Base-by-base conservation (phyloP, 2,329 filamentous ascomycete species). In the Nigrospora oryzae region DNA sequence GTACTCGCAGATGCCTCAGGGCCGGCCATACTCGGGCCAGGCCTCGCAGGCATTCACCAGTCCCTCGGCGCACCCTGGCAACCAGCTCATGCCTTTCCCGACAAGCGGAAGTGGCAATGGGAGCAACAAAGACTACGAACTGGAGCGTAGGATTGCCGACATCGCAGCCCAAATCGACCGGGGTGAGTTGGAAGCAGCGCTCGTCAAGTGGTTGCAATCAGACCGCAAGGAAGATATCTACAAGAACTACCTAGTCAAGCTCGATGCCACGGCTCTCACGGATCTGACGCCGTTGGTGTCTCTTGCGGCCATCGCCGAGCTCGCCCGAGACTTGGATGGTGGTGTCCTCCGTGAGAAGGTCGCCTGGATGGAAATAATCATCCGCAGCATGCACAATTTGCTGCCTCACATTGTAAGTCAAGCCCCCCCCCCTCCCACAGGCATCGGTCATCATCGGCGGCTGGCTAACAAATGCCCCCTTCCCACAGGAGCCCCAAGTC, bases 151-250 rank as follows among this genome's bases (percentile, higher is more conserved):
- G 42, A 71, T 84, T 17, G 71, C 77, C 15, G 66, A 71, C 19
- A 81, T 91, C 47, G 79, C 81, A 41, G 64, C 70, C 40, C 66
- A 81, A 37, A 80, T 93, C 64, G 69, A 74, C 33, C 71, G 75
- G 30, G 77, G 77, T 17, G 74, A 77, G 33, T 74, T 75, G 45
- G 81, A 85, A 55, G 74, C 77, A 43, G 82, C 78, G 36, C 73
- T 83, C 58, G 73, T 84, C 46, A 75, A 76, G 48, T 85, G 81
- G 81, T 74, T 85, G 45, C 81, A 86, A 62, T 75, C 74, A 52
- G 74, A 73, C 14, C 72, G 76, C 32, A 75, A 81, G 57, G 73
- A 81, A 47, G 76, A 81, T 48, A 74, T 85, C 42, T 86, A 84
- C 60, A 69, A 74, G 31, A 67, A 71, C 50, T 74, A 74, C 42